These are phyloP conservation scores for Besnoitia besnoiti DNA, from an alignment of 169 alveolate species.

Conservation along the genomic window DNA sequence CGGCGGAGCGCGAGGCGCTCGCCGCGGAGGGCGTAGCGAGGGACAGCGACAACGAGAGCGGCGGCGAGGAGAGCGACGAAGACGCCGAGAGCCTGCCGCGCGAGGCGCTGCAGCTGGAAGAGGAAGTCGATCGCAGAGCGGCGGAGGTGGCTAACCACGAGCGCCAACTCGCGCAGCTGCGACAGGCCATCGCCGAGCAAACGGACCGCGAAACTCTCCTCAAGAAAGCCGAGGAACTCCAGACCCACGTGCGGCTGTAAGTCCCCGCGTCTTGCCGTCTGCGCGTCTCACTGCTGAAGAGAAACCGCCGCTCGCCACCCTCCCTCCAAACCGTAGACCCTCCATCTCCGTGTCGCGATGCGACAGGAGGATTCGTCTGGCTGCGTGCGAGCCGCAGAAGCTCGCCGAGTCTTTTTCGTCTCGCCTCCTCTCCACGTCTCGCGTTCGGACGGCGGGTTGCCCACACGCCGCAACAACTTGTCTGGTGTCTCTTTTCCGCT, in stretches of 20 bases:
- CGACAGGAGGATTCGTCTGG: no score
- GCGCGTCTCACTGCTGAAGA: no score
- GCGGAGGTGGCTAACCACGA: neutral
- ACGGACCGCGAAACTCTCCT: neutral
- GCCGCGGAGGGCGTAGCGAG: no score
- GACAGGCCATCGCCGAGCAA: neutral
- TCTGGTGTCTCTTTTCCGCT: neutral
- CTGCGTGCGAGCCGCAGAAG: neutral
- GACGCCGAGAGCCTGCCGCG: neutral
- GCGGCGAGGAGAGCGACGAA: conserved; percentile 5
- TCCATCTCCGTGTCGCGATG: no score
- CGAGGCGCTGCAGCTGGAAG: neutral
- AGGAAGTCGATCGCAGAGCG: neutral
- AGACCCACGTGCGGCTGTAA: neutral
- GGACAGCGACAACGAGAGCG: neutral
- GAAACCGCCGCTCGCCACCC: no score
- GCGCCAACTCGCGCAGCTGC: neutral
- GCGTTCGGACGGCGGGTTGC: neutral
- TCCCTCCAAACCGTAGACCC: no score
- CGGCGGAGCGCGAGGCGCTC: neutral
- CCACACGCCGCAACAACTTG: no score
- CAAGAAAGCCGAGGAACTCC: conserved; percentile 13
- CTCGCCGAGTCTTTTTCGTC: neutral
- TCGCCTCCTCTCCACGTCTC: neutral
- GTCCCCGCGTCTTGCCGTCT: neutral